Percentiles rank a stretch among this genome's conserved stretches.
phyloP scores from a whole-genome alignment of 2,329 filamentous ascomycete genomes.

The Colletotrichum phormii region DNA sequence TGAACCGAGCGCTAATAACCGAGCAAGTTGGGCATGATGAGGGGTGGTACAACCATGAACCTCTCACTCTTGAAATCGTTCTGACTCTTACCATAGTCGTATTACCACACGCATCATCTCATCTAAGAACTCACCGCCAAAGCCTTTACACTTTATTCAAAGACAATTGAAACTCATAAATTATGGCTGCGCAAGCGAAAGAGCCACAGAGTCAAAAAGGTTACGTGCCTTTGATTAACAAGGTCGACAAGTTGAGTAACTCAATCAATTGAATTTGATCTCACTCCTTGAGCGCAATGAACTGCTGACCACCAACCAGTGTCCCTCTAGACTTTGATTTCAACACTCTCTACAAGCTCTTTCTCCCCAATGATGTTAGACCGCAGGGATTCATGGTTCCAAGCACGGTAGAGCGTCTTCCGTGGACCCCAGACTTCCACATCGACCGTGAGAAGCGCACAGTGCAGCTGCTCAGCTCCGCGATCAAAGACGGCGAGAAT shows the following conservation, averaged over 20 bases:
- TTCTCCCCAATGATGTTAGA: constrained; percentile 56
- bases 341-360: constrained; percentile 58
- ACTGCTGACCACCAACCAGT: constrained; percentile 43
- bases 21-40: no score
- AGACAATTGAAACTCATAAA: no score
- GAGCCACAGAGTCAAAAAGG: neutral
- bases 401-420: constrained; percentile 57
- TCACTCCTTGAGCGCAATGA: constrained; percentile 16
- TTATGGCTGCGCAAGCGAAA: neutral
- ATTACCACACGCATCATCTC: neutral
- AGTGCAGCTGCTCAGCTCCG: constrained; percentile 47
- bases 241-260: constrained; percentile 55
- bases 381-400: constrained; percentile 64
- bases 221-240: constrained; percentile 47
- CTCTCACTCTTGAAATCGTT: neutral
- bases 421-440: constrained; percentile 55
- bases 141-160: no score
- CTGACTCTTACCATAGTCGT: neutral
- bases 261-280: neutral
- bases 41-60: no score
- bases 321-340: constrained; percentile 59
- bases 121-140: neutral
- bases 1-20: no score
- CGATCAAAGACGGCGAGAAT: constrained; percentile 38
- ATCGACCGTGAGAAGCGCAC: constrained; percentile 47